Percentiles rank a stretch among this genome's conserved stretches.
These are phyloP conservation scores for Blastobotrys peoriensis DNA, from an alignment of 805 yeast genomes.

Conservation along the genomic window DNA sequence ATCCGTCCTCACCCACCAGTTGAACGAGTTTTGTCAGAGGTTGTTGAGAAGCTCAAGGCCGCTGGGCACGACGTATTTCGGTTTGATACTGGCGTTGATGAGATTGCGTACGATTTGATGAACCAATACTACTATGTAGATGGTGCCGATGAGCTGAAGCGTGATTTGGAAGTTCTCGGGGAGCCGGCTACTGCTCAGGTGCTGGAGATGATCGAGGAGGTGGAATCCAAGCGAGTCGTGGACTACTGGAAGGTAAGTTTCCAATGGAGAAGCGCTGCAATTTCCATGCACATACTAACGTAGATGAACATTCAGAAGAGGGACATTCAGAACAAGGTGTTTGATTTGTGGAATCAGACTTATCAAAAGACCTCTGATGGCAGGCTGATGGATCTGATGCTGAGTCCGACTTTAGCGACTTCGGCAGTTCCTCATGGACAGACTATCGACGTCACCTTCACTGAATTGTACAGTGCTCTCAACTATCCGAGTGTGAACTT, in stretches of 20 bases:
- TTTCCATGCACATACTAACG: neutral
- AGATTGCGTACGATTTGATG: neutral
- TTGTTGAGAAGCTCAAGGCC: constrained; percentile 21
- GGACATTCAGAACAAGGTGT: neutral
- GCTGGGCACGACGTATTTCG: constrained; percentile 28
- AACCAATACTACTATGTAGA: neutral
- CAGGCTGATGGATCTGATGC: neutral
- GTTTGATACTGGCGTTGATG: constrained; percentile 11
- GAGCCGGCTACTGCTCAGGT: neutral
- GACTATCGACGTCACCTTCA: neutral
- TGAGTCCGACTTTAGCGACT: neutral
- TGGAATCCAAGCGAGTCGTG: neutral
- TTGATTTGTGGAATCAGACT: neutral
- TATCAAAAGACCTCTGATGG: neutral
- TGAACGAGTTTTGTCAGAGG: constrained; percentile 37
- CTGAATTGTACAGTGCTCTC: neutral
- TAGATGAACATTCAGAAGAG: neutral
- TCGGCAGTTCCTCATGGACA: neutral
- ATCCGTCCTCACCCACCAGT: constrained; percentile 48
- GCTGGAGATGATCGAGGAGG: neutral
- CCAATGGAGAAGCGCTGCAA: neutral
- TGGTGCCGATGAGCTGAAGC: neutral
- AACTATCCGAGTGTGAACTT: neutral
- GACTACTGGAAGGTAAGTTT: neutral
- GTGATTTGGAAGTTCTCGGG: neutral